phyloP scores from a whole-genome alignment of 768 basidiomycete genomes.

The Leucocoprinus birnbaumii region DNA sequence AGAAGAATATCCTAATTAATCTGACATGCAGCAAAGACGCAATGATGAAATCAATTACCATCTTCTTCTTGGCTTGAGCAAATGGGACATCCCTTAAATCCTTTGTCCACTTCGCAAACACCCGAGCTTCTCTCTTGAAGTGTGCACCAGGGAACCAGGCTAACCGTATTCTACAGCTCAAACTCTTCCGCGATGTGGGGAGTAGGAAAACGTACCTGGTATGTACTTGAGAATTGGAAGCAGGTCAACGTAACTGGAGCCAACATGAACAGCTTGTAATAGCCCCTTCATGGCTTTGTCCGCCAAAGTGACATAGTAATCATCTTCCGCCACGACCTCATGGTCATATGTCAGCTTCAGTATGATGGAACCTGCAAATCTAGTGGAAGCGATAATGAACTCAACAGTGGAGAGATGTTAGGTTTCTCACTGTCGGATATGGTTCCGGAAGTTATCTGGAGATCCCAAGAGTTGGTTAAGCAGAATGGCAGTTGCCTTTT shows the following conservation, averaged over 20 bases:
- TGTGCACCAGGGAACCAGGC: constrained; percentile 38
- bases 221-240: constrained; percentile 28
- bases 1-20: not conserved
- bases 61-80: constrained; percentile 20
- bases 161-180: not conserved
- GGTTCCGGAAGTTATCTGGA: constrained; percentile 25
- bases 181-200: too few relatives aligned
- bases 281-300: constrained; percentile 20
- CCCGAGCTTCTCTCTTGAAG: constrained; percentile 28
- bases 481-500: constrained; percentile 19
- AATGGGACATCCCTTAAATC: constrained; percentile 26
- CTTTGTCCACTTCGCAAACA: constrained; percentile 17
- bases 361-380: constrained; percentile 29
- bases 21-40: too few relatives aligned
- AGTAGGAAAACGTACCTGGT: constrained; percentile 27
- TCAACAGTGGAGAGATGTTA: not conserved
- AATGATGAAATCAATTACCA: constrained; percentile 20
- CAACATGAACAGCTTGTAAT: constrained; percentile 29
- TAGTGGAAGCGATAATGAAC: constrained; percentile 10
- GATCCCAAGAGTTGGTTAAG: constrained; percentile 22
- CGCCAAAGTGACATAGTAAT: constrained; percentile 31
- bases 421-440: constrained; percentile 26
- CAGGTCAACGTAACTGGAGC: constrained; percentile 37
- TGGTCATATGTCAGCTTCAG: constrained; percentile 40
- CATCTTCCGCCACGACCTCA: constrained; percentile 27